Conservation (phyloP, 345 rosid species). For the Eucalyptus coolabah region DNA sequence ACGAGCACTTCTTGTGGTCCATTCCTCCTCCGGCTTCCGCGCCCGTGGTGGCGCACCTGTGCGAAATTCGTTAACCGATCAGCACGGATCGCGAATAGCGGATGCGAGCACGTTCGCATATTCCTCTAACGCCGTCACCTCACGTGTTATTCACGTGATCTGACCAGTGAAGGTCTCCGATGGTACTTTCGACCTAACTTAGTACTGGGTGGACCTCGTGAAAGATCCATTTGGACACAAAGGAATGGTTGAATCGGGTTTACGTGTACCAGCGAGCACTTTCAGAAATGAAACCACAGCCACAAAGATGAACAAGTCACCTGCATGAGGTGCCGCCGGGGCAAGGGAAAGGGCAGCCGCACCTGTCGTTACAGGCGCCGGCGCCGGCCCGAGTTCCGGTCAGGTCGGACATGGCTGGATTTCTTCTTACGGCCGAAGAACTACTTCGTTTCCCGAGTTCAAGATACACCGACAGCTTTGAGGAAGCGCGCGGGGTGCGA, state of each 20-base stretch:
- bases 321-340: slow-evolving; percentile 37
- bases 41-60: slow-evolving; percentile 18
- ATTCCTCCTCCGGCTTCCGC: neutral
- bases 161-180: neutral
- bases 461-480: neutral
- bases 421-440: neutral
- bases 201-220: neutral
- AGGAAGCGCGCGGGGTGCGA: accelerated
- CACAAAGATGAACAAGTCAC: neutral
- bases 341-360: slow-evolving; percentile 28
- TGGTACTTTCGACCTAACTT: neutral
- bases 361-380: slow-evolving; percentile 4
- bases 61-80: neutral
- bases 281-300: neutral
- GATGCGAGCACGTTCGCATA: neutral
- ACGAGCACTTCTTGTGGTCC: slow-evolving; percentile 29
- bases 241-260: neutral
- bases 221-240: neutral
- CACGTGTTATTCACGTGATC: neutral
- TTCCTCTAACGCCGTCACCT: neutral
- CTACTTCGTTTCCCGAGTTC: neutral
- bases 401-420: slow-evolving; percentile 6
- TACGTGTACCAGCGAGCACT: neutral
- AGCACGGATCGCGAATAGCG: neutral
- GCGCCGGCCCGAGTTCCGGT: neutral